A percentile compares a stretch with the other conserved stretches of the same genome.
These are phyloP conservation scores for Geotrichum europaeum DNA, from an alignment of 1,139 yeast species.

Conservation along the genomic window DNA sequence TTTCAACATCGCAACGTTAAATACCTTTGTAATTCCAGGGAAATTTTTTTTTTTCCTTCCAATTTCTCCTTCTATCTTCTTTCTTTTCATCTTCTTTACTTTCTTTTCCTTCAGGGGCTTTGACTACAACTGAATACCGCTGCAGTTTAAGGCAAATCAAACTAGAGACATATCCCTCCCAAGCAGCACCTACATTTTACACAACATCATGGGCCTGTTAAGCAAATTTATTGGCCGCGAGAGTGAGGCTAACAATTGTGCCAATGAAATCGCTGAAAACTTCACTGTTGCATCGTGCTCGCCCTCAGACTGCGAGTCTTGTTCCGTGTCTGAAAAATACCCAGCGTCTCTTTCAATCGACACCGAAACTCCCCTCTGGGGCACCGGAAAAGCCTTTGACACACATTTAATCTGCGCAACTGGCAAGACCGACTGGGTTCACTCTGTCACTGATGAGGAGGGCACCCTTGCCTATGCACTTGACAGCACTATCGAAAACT, in stretches of 20 bases:
- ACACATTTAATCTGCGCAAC: conserved; percentile 76
- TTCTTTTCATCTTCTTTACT: neutral
- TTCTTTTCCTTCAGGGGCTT: neutral
- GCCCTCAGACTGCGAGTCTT: conserved; percentile 27
- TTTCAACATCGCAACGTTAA: neutral
- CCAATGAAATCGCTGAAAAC: conserved; percentile 16
- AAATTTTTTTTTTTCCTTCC: neutral
- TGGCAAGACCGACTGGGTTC: conserved; percentile 79
- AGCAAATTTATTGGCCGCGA: conserved; percentile 2
- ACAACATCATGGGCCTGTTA: conserved; percentile 8
- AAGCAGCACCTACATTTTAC: neutral
- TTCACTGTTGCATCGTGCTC: conserved; percentile 26
- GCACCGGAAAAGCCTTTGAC: conserved; percentile 62
- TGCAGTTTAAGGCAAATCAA: neutral
- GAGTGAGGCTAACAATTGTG: conserved; percentile 37
- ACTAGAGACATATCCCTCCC: neutral
- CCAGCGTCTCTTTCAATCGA: conserved; percentile 54
- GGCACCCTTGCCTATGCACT: conserved; percentile 50
- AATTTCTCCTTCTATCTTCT: neutral
- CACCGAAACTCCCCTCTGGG: conserved; percentile 53
- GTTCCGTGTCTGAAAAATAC: conserved; percentile 34
- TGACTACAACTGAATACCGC: neutral
- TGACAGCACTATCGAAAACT: conserved; percentile 15
- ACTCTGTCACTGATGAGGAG: conserved; percentile 55
- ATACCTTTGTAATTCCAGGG: neutral